phyloP scores from a whole-genome alignment of 345 rosid genomes.

The Pelargonium nanum region DNA sequence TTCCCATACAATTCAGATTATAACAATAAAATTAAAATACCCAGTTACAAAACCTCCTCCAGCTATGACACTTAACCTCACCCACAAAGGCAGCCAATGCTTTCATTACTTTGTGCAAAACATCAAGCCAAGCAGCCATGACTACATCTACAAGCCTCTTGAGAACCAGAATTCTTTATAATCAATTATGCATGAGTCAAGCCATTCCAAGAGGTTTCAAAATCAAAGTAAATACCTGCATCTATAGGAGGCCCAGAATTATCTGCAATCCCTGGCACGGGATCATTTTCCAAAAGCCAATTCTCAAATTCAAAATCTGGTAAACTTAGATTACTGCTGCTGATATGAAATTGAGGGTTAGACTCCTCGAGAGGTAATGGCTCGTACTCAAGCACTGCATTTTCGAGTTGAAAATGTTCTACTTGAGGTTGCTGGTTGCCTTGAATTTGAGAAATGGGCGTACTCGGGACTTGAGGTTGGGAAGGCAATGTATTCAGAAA shows the following conservation, averaged over 20 bases:
- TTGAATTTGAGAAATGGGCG: conserved; percentile 11
- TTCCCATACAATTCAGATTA: too few species aligned
- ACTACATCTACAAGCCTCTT: too few species aligned
- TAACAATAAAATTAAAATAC: too few species aligned
- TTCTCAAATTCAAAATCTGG: conserved; percentile 2
- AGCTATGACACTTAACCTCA: too few species aligned
- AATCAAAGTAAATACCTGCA: conserved; percentile 28
- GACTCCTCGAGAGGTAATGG: background rate
- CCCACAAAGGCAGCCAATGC: too few species aligned
- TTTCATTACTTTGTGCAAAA: too few species aligned
- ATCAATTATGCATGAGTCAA: conserved; percentile 16
- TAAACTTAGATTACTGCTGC: background rate
- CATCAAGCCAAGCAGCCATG: too few species aligned
- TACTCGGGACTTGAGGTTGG: conserved; percentile 12
- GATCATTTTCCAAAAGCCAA: conserved; percentile 20
- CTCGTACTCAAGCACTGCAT: too few species aligned
- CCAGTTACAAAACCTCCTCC: too few species aligned
- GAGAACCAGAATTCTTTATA: too few species aligned
- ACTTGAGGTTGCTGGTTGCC: conserved; percentile 17
- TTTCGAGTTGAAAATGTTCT: conserved; percentile 5
- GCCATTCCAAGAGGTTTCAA: conserved; percentile 30
- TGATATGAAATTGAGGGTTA: background rate
- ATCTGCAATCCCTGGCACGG: conserved; percentile 12
- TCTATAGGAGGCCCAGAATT: conserved; percentile 19
- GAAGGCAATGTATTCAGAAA: conserved; percentile 9